phyloP scores from a whole-genome alignment of 495 filamentous ascomycete species.

The Acidiella bohemica region DNA sequence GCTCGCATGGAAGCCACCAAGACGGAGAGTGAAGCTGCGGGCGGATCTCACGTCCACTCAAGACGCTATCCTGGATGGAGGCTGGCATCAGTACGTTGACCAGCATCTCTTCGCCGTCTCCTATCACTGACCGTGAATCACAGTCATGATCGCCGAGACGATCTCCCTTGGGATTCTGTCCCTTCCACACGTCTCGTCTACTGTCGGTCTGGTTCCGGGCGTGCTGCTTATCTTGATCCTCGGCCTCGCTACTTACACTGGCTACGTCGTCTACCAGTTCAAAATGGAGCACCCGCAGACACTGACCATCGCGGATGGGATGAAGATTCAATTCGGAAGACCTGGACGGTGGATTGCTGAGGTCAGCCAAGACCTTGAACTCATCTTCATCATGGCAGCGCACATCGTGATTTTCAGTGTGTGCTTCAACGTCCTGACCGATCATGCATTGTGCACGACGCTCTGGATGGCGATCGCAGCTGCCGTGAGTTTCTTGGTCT shows the following conservation, averaged over 20 bases:
- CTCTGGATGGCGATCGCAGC: slow-evolving; percentile 52
- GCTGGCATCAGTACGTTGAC: too few species aligned
- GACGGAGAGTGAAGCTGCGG: too few species aligned
- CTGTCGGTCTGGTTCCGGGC: slow-evolving; percentile 27
- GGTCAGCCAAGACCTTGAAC: slow-evolving; percentile 45
- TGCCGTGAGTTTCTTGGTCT: slow-evolving; percentile 46
- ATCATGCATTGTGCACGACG: slow-evolving; percentile 53
- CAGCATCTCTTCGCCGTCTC: too few species aligned
- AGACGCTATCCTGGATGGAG: too few species aligned
- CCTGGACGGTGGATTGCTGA: slow-evolving; percentile 54
- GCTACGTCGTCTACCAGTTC: slow-evolving; percentile 65
- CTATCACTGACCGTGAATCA: too few species aligned
- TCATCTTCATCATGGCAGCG: slow-evolving; percentile 63
- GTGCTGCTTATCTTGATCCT: slow-evolving; percentile 46
- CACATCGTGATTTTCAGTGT: slow-evolving; percentile 65
- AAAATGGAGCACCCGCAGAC: slow-evolving; percentile 61
- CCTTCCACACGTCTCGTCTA: slow-evolving; percentile 22
- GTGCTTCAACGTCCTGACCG: slow-evolving; percentile 51
- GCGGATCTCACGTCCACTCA: too few species aligned
- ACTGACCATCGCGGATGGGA: slow-evolving; percentile 58
- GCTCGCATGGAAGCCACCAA: too few species aligned
- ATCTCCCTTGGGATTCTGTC: slow-evolving; percentile 28
- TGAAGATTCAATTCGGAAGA: slow-evolving; percentile 48
- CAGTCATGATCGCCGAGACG: slow-evolving; percentile 29
- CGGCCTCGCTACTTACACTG: slow-evolving; percentile 62